Percentiles rank a stretch among this genome's conserved stretches.
Evolutionary conservation across 345 rosid species (phyloP).

Genomic region (Cardamine occulta): DNA sequence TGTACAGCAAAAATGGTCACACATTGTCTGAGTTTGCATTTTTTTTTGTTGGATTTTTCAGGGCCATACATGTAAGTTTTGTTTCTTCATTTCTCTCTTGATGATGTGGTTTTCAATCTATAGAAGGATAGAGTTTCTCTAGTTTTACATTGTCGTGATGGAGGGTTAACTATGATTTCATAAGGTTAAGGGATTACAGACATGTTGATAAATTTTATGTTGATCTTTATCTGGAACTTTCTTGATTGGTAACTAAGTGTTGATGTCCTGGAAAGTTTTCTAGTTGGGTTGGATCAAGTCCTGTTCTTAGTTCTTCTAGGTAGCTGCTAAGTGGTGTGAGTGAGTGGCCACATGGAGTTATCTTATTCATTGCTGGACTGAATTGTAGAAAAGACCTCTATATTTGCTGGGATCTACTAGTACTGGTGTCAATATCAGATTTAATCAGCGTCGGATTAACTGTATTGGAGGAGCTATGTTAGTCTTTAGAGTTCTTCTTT

Average conservation of each 20-base stretch:
- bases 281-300: background rate
- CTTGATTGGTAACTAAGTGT: background rate
- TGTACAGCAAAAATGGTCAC: background rate
- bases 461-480: background rate
- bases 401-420: background rate
- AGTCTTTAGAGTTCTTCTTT: slow-evolving; percentile 13
- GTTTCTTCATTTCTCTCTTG: background rate
- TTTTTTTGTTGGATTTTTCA: slow-evolving; percentile 50
- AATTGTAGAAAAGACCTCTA: slow-evolving; percentile 3
- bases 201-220: background rate
- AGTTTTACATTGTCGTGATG: background rate
- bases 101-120: background rate
- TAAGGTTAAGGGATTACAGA: background rate
- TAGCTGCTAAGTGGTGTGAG: background rate
- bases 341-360: background rate
- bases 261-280: background rate
- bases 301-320: background rate
- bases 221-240: background rate
- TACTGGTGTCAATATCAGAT: slow-evolving; percentile 4
- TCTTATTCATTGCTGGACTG: slow-evolving; percentile 1
- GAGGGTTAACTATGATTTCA: background rate
- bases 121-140: slow-evolving; percentile 7
- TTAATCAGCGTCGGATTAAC: background rate
- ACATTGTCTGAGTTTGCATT: background rate
- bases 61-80: slow-evolving; percentile 95